Evolutionary conservation across 129 eudicot genomes (phyloP).

Genomic region (Calendula officinalis): DNA sequence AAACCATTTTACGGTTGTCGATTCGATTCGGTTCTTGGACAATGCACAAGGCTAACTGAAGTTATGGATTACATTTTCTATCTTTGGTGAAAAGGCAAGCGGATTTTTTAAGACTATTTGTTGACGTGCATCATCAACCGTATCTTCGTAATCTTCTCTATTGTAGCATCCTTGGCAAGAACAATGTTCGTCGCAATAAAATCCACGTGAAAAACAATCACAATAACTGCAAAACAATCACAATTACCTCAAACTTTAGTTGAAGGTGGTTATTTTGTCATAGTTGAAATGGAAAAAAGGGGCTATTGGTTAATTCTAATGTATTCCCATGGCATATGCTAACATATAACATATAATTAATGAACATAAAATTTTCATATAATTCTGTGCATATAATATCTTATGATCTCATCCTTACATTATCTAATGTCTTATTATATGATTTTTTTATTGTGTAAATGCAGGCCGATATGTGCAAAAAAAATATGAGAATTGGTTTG

Average conservation of each 20-base stretch:
- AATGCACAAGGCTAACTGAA: constrained; percentile 1
- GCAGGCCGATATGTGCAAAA: too few relatives aligned
- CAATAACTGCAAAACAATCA: constrained; percentile 57
- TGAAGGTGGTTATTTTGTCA: not conserved
- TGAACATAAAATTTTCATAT: too few relatives aligned
- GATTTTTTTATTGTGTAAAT: too few relatives aligned
- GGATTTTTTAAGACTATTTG: constrained; percentile 65
- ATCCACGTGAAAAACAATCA: constrained; percentile 79
- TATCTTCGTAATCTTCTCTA: constrained; percentile 56
- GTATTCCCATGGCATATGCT: too few relatives aligned
- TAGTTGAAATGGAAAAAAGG: too few relatives aligned
- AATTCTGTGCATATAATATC: too few relatives aligned
- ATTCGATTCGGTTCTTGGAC: constrained; percentile 21
- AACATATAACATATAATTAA: too few relatives aligned
- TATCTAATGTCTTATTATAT: too few relatives aligned
- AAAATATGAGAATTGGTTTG: too few relatives aligned
- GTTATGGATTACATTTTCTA: constrained; percentile 1
- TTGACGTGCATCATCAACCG: constrained; percentile 48
- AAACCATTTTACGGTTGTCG: constrained; percentile 31
- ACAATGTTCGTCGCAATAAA: constrained; percentile 60
- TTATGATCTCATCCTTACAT: too few relatives aligned
- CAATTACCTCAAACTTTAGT: not conserved
- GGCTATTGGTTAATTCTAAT: too few relatives aligned
- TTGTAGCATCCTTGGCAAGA: constrained; percentile 79
- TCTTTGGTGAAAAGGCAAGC: constrained; percentile 67